Conservation (phyloP, 2,329 filamentous ascomycete genomes). For the Paradendryphiella salina region DNA sequence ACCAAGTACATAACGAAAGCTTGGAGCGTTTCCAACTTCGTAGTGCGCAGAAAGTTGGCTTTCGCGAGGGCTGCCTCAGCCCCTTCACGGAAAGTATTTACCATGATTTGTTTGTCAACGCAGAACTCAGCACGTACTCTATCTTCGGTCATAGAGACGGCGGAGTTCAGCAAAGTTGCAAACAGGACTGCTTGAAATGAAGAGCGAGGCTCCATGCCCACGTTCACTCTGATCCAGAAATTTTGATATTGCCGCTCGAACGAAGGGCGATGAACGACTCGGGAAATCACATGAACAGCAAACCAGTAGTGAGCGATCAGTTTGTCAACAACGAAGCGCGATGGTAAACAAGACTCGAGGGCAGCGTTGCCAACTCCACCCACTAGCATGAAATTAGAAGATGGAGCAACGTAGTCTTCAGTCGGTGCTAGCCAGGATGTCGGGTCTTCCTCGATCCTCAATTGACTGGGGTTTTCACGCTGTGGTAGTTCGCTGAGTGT, state of each 20-base stretch:
- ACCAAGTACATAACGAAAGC: slow-evolving; percentile 77
- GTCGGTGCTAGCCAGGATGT: slow-evolving; percentile 64
- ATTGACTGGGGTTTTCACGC: slow-evolving; percentile 11
- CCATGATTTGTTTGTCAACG: slow-evolving; percentile 59
- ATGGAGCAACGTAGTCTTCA: slow-evolving; percentile 67
- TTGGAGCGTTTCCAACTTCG: slow-evolving; percentile 73
- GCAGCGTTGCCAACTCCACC: slow-evolving; percentile 51
- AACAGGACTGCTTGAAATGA: slow-evolving; percentile 71
- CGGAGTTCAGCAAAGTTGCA: slow-evolving; percentile 69
- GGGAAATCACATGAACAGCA: slow-evolving; percentile 68
- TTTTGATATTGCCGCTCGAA: slow-evolving; percentile 66
- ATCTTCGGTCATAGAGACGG: slow-evolving; percentile 65
- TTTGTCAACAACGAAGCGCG: slow-evolving; percentile 60
- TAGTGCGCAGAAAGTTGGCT: slow-evolving; percentile 72
- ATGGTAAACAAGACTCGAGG: slow-evolving; percentile 65
- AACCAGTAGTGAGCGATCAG: slow-evolving; percentile 69
- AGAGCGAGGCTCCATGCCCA: slow-evolving; percentile 63
- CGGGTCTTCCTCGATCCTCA: slow-evolving; percentile 19
- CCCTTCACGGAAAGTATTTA: slow-evolving; percentile 60
- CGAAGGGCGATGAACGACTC: slow-evolving; percentile 68
- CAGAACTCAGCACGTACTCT: slow-evolving; percentile 58
- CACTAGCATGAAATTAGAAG: slow-evolving; percentile 68
- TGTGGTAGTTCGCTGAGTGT: slow-evolving; percentile 36
- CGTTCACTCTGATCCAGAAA: slow-evolving; percentile 67
- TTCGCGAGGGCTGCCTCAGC: slow-evolving; percentile 69